Base-by-base conservation (phyloP, 805 yeast species). In the Barnettozyma wickerhamii region DNA sequence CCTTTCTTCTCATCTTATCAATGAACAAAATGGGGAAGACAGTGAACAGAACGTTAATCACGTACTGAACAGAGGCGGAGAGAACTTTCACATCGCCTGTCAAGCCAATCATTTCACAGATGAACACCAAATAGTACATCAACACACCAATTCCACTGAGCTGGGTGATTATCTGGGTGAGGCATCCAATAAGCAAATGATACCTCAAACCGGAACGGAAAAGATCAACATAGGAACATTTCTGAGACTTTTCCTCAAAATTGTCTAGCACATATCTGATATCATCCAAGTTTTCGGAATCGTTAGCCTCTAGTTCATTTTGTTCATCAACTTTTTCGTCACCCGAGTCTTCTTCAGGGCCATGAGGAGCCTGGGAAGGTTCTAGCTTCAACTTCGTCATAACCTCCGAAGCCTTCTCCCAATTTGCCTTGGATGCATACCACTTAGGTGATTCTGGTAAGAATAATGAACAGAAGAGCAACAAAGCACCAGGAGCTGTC, bases 371-470 rank as follows among this genome's bases (percentile, higher is more conserved):
- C 44, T 20, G 19, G 36, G 47, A 13, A 3, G 9, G 34, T 7
- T 20, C 47, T 29, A 27, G 34, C 33, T 45, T 37, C 43, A 50
- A 50, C 30, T 33, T 45, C 13, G 43, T 42, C 43, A 49, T 56
- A 13, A 60, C 47, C 3, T 46, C 47, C 30, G 67, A 60, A 12
- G 74, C 72, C 35, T 63, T 59, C 3, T 42, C 41, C 69, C 72
- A 72, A 35, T 49, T 51, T 2, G 60, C 51, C 35, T 54, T 57
- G 1, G 63, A 49, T 0, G 71, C 71, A 32, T 74, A 63, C 81
- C 81, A 77, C 47, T 75, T 69, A 2, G 84, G 83, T 4, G 82
- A 74, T 51, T 79, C 84, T 3, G 82, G 78, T 17, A 73, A 69
- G 40, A 65, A 61, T 28, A 51, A 52, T 4, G 58, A 40, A 3